phyloP scores from a whole-genome alignment of 108 stramenopile genomes.

The Licmophora abbreviata region DNA sequence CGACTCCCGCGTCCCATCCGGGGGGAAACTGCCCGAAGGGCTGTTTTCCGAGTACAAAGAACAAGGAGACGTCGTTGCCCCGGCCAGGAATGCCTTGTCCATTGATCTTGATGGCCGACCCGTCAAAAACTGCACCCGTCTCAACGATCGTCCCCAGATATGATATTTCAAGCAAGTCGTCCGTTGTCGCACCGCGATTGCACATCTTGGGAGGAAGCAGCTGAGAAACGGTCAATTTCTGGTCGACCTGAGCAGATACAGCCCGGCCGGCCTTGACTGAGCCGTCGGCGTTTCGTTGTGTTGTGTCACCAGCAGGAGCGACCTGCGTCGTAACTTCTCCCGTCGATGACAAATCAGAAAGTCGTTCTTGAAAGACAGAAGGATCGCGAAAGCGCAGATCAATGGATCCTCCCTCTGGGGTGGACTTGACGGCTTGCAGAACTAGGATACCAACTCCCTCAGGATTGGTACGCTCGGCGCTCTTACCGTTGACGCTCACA shows the following conservation, averaged over 20 bases:
- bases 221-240: constrained; percentile 59
- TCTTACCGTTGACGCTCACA: constrained; percentile 50
- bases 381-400: constrained; percentile 67
- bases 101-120: constrained; percentile 69
- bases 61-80: constrained; percentile 74
- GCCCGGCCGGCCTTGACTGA: constrained; percentile 28
- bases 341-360: constrained; percentile 10
- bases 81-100: constrained; percentile 69
- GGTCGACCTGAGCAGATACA: constrained; percentile 52
- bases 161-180: constrained; percentile 75
- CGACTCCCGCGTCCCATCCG: constrained; percentile 79
- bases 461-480: constrained; percentile 39
- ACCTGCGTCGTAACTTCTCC: constrained; percentile 55
- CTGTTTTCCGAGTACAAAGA: constrained; percentile 82
- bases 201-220: constrained; percentile 72
- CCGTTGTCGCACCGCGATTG: constrained; percentile 44
- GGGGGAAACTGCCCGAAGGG: constrained; percentile 86
- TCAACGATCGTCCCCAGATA: constrained; percentile 68
- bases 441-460: constrained; percentile 65
- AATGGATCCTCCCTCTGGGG: constrained; percentile 14
- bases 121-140: constrained; percentile 72
- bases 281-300: constrained; percentile 59
- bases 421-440: constrained; percentile 25
- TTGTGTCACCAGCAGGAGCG: constrained; percentile 72
- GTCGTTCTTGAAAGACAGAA: constrained; percentile 31